Conservation (phyloP, 2,329 filamentous ascomycete species). For the Colletotrichum australisinense region DNA sequence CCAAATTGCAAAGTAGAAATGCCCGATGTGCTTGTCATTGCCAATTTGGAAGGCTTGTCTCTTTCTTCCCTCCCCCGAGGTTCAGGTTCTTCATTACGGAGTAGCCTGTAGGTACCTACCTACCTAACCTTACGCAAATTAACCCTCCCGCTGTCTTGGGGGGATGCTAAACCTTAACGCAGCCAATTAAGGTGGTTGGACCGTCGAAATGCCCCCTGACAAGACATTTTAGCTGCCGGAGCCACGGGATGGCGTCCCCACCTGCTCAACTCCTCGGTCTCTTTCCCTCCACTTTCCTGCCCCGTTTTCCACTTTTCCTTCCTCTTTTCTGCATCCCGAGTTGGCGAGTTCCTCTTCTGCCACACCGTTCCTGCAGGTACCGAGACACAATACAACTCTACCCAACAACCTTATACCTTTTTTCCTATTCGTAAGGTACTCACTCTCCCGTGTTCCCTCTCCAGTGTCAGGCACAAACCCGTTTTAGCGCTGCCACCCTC, state of each 20-base stretch:
- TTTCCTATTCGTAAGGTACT: too few species aligned
- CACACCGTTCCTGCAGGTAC: slow-evolving; percentile 27
- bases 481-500: background rate
- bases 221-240: slow-evolving; percentile 30
- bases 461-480: background rate
- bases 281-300: slow-evolving; percentile 1
- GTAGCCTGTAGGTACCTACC: too few species aligned
- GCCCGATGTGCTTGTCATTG: background rate
- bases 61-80: background rate
- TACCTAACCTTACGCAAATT: background rate
- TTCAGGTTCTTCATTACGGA: background rate
- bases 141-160: slow-evolving; percentile 24
- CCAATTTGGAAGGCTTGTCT: slow-evolving; percentile 3
- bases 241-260: slow-evolving; percentile 18
- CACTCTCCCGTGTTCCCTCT: too few species aligned
- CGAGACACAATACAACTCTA: slow-evolving; percentile 16
- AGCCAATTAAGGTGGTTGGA: slow-evolving; percentile 29
- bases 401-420: slow-evolving; percentile 13
- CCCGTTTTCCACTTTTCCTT: background rate
- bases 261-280: background rate
- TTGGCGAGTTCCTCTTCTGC: background rate
- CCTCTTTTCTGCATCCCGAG: background rate
- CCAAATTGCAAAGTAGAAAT: background rate
- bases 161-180: slow-evolving; percentile 29
- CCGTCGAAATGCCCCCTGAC: slow-evolving; percentile 9